Percentiles rank a stretch among this genome's conserved stretches.
These are phyloP conservation scores for Epichloe coenophiala DNA, from an alignment of 2,329 filamentous ascomycete genomes.

Conservation along the genomic window DNA sequence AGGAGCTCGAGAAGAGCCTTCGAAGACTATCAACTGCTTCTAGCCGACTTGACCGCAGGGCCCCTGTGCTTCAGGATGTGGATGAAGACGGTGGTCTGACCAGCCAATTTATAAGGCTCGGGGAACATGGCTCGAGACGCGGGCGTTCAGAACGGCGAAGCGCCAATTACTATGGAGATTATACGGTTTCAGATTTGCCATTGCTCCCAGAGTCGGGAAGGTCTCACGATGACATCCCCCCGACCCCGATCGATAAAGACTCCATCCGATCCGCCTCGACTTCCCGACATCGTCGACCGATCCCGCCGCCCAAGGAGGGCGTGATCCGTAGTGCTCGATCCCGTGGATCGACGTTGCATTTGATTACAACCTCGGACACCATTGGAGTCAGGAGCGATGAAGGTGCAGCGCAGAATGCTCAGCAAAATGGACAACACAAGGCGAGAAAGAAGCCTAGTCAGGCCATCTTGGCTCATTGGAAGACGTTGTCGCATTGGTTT, in stretches of 20 bases:
- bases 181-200: conserved; percentile 61
- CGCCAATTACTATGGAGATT: conserved; percentile 46
- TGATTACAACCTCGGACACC: conserved; percentile 54
- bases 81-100: conserved; percentile 56
- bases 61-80: conserved; percentile 62
- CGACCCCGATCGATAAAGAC: conserved; percentile 67
- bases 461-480: conserved; percentile 46
- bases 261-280: conserved; percentile 64
- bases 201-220: conserved; percentile 52
- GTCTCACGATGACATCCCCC: conserved; percentile 33
- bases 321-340: conserved; percentile 54
- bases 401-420: conserved; percentile 6
- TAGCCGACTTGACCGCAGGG: conserved; percentile 69
- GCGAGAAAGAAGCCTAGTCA: conserved; percentile 43
- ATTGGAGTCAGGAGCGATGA: conserved; percentile 20
- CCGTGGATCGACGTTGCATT: conserved; percentile 72
- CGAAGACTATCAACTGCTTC: conserved; percentile 80
- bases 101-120: conserved; percentile 28
- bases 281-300: conserved; percentile 58
- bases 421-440: conserved; percentile 27
- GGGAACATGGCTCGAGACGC: conserved; percentile 43
- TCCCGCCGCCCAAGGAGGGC: conserved; percentile 78
- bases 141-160: conserved; percentile 69
- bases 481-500: conserved; percentile 51
- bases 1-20: conserved; percentile 67